These are phyloP conservation scores for Dactylellina parvicollis DNA, from an alignment of 2,329 filamentous ascomycete genomes.

Conservation along the genomic window DNA sequence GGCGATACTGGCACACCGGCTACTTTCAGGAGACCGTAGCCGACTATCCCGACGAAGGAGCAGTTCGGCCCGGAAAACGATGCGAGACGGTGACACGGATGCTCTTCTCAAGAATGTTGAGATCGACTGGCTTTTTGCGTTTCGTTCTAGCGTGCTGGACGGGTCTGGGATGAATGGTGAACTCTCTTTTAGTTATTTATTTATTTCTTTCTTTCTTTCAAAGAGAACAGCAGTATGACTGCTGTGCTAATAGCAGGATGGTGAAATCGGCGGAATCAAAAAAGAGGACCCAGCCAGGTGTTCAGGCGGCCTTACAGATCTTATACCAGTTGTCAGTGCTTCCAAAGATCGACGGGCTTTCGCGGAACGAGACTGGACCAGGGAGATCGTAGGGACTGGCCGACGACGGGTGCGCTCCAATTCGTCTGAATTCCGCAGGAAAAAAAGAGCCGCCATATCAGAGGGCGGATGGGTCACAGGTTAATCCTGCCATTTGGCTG, in stretches of 20 bases:
- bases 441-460: slow-evolving; percentile 40
- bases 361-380: slow-evolving; percentile 41
- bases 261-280: slow-evolving; percentile 45
- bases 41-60: slow-evolving; percentile 46
- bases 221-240: slow-evolving; percentile 41
- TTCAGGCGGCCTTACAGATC: slow-evolving; percentile 51
- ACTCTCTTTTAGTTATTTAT: too few species aligned
- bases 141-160: not conserved
- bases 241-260: slow-evolving; percentile 40
- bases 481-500: slow-evolving; percentile 46
- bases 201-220: not conserved
- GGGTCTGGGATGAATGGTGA: slow-evolving; percentile 24
- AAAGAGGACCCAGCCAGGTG: slow-evolving; percentile 21
- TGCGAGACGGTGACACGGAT: slow-evolving; percentile 50
- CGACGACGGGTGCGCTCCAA: slow-evolving; percentile 21
- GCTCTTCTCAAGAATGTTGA: slow-evolving; percentile 11
- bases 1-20: slow-evolving; percentile 20
- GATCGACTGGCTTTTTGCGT: slow-evolving; percentile 13
- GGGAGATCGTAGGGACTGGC: slow-evolving; percentile 28
- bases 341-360: slow-evolving; percentile 44
- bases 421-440: slow-evolving; percentile 25
- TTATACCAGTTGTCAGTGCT: slow-evolving; percentile 51
- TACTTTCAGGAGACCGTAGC: slow-evolving; percentile 43
- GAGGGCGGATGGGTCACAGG: slow-evolving; percentile 33
- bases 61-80: slow-evolving; percentile 49